Evolutionary conservation across 768 basidiomycete genomes (phyloP).

Genomic region (Hirschioporus abietinus): DNA sequence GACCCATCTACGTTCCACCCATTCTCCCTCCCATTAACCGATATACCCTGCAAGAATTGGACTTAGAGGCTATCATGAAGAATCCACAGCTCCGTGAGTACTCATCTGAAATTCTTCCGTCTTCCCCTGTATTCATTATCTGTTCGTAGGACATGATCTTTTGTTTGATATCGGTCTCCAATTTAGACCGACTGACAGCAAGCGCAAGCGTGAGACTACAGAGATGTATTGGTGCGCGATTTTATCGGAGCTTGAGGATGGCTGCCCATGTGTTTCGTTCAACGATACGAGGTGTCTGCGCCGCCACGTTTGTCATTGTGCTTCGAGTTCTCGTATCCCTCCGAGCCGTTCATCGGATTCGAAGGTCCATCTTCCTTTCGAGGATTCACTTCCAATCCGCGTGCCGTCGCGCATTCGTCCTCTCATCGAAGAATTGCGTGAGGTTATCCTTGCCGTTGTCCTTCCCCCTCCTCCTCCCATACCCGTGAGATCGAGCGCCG

Average conservation of each 20-base stretch:
- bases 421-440: constrained; percentile 70
- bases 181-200: constrained; percentile 71
- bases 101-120: constrained; percentile 8
- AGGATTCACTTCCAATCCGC: constrained; percentile 30
- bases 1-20: constrained; percentile 49
- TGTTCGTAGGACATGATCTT: constrained; percentile 70
- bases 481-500: constrained; percentile 21
- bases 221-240: constrained; percentile 87
- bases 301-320: constrained; percentile 7
- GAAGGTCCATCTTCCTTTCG: constrained; percentile 1
- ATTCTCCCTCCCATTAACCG: constrained; percentile 75
- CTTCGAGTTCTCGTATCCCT: constrained; percentile 16
- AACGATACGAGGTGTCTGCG: constrained; percentile 44
- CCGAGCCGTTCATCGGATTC: neutral
- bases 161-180: constrained; percentile 83
- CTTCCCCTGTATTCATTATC: constrained; percentile 10
- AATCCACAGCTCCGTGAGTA: constrained; percentile 87
- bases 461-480: constrained; percentile 40
- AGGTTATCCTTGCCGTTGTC: constrained; percentile 80
- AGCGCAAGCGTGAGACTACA: constrained; percentile 63
- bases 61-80: constrained; percentile 78
- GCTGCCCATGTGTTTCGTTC: constrained; percentile 82
- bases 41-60: constrained; percentile 78
- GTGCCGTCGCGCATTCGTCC: constrained; percentile 67
- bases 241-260: constrained; percentile 66